Evolutionary conservation across 78 protist genomes (phyloP).

Genomic region (Monocercomonoides exilis): DNA sequence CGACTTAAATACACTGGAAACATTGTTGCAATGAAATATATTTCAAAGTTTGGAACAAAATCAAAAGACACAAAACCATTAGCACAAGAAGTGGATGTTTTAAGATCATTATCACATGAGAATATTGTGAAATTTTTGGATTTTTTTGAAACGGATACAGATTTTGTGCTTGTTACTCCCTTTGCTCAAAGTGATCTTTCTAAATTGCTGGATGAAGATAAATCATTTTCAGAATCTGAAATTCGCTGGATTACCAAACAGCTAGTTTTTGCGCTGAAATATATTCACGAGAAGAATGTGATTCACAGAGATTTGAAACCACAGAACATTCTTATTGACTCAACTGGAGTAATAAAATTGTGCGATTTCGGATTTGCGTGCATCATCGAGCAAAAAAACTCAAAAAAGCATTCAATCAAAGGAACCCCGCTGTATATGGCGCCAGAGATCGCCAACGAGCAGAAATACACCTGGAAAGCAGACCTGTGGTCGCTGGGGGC

Average conservation of each 20-base stretch:
- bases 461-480: not conserved
- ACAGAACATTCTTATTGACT: slow-evolving; percentile 32
- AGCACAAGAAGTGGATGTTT: slow-evolving; percentile 61
- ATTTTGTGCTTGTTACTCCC: slow-evolving; percentile 61
- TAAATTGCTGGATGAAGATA: not conserved
- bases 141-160: slow-evolving; percentile 53
- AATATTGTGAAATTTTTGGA: slow-evolving; percentile 69
- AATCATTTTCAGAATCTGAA: not conserved
- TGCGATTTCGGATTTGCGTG: slow-evolving; percentile 41
- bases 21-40: slow-evolving; percentile 67
- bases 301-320: slow-evolving; percentile 45
- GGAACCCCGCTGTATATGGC: not conserved
- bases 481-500: not conserved
- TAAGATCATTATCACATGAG: slow-evolving; percentile 48
- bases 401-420: not conserved
- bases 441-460: not conserved
- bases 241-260: slow-evolving; percentile 5
- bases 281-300: slow-evolving; percentile 14
- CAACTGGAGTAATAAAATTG: slow-evolving; percentile 2
- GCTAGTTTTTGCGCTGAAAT: slow-evolving; percentile 4
- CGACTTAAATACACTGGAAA: slow-evolving; percentile 48
- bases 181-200: slow-evolving; percentile 8
- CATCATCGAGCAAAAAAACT: not conserved
- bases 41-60: slow-evolving; percentile 54
- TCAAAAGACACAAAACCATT: slow-evolving; percentile 49